Conservation (phyloP, 2,329 filamentous ascomycete species). For the Ophiostoma sp. region DNA sequence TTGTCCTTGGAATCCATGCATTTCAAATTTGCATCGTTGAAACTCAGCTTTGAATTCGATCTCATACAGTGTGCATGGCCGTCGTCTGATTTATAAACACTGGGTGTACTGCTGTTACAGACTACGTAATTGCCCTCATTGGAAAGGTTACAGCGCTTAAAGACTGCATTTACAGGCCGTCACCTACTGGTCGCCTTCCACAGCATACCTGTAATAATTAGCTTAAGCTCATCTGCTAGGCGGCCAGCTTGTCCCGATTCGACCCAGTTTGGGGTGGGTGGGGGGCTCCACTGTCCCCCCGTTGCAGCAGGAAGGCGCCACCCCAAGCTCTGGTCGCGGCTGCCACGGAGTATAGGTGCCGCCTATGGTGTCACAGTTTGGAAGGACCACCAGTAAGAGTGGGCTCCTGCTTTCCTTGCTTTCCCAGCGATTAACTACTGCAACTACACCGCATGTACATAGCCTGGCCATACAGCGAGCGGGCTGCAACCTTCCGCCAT, state of each 20-base stretch:
- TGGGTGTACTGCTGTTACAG: not conserved
- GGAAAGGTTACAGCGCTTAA: not conserved
- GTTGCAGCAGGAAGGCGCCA: conserved; percentile 1
- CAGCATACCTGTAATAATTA: not conserved
- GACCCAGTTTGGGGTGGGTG: not conserved
- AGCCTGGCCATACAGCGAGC: not conserved
- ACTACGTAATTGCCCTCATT: not conserved
- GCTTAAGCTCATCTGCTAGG: not conserved
- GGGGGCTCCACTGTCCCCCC: not conserved
- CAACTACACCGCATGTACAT: not conserved
- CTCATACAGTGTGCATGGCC: not conserved
- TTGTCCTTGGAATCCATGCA: too few species aligned
- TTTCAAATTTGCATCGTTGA: too few species aligned
- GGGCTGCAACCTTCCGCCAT: not conserved
- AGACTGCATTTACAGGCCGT: not conserved
- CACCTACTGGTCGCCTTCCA: too few species aligned
- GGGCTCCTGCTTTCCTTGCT: not conserved
- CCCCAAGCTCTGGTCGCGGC: not conserved
- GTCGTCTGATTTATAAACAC: not conserved
- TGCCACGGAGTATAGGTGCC: not conserved
- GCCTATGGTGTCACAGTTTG: not conserved
- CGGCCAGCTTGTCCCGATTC: not conserved
- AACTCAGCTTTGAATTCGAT: not conserved
- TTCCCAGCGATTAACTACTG: not conserved
- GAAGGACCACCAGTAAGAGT: not conserved